Conservation (phyloP, 2,329 filamentous ascomycete genomes). For the Sclerotiophoma versabilis region DNA sequence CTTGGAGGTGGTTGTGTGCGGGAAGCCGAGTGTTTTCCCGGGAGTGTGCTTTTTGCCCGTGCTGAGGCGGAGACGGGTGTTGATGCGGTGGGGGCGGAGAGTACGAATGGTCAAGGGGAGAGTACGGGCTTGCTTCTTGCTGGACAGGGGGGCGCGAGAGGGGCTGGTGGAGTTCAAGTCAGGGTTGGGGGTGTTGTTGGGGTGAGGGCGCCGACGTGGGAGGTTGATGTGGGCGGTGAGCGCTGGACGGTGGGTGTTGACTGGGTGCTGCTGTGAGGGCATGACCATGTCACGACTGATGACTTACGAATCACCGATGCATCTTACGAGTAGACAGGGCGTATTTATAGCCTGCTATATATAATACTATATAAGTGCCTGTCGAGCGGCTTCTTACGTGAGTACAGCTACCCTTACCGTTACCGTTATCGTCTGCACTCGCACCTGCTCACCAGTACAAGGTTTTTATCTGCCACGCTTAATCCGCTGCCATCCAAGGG, state of each 20-base stretch:
- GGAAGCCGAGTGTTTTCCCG: slow-evolving; percentile 31
- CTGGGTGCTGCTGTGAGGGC: slow-evolving; percentile 46
- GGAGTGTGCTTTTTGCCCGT: slow-evolving; percentile 36
- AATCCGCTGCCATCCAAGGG: too few relatives aligned
- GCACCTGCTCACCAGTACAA: too few relatives aligned
- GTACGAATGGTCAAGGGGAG: neutral
- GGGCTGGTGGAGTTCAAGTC: slow-evolving; percentile 25
- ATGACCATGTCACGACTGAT: slow-evolving; percentile 16
- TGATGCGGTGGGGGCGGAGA: neutral
- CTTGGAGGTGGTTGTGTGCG: neutral
- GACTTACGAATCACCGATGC: neutral
- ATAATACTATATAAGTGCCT: too few relatives aligned
- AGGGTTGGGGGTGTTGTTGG: slow-evolving; percentile 42
- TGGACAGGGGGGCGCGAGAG: slow-evolving; percentile 34
- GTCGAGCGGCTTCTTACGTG: neutral
- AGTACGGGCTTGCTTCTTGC: slow-evolving; percentile 33
- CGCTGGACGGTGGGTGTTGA: slow-evolving; percentile 53
- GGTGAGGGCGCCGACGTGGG: slow-evolving; percentile 52
- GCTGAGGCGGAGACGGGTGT: too few relatives aligned
- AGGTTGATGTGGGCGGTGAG: slow-evolving; percentile 45
- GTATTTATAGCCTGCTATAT: too few relatives aligned
- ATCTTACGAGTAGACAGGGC: too few relatives aligned
- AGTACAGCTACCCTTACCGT: too few relatives aligned
- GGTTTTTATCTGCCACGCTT: too few relatives aligned
- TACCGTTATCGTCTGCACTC: too few relatives aligned